Conservation (phyloP, 352 stramenopile species). For the Phytophthora cactorum region DNA sequence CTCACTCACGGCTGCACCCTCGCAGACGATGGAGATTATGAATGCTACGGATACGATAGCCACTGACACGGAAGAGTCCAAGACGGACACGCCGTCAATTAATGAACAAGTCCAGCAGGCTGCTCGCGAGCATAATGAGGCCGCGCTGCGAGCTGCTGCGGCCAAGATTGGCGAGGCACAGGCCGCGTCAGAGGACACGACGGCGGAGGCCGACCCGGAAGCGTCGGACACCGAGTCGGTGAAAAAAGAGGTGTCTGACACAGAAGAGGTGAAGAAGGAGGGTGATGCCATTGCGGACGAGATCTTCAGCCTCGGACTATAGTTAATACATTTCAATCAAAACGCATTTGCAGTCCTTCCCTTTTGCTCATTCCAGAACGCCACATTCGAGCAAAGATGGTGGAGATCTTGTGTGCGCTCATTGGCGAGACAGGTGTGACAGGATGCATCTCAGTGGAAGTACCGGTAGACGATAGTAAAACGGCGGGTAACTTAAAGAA, state of each 20-base stretch:
- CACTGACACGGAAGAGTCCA: constrained; percentile 27
- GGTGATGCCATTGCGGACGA: constrained; percentile 53
- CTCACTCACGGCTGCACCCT: constrained; percentile 23
- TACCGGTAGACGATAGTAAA: too few relatives aligned
- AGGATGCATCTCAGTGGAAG: too few relatives aligned
- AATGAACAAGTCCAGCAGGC: constrained; percentile 51
- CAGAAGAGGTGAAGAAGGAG: constrained; percentile 10
- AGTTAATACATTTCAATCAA: constrained; percentile 38
- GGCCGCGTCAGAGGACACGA: constrained; percentile 6
- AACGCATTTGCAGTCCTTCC: background rate
- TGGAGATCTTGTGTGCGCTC: too few relatives aligned
- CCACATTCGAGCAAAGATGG: too few relatives aligned
- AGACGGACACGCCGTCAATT: constrained; percentile 47
- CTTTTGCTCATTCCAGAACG: too few relatives aligned
- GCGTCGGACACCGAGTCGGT: constrained; percentile 18
- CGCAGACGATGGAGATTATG: constrained; percentile 27
- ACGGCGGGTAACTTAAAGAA: too few relatives aligned
- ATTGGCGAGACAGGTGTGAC: too few relatives aligned
- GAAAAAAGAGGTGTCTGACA: background rate
- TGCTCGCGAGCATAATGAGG: constrained; percentile 47
- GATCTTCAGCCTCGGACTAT: constrained; percentile 85
- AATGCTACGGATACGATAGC: constrained; percentile 13
- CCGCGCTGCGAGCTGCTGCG: constrained; percentile 34
- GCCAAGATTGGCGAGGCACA: constrained; percentile 32
- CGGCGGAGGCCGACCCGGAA: constrained; percentile 13